Evolutionary conservation across 768 basidiomycete genomes (phyloP).

Genomic region (Kwoniella sp.): DNA sequence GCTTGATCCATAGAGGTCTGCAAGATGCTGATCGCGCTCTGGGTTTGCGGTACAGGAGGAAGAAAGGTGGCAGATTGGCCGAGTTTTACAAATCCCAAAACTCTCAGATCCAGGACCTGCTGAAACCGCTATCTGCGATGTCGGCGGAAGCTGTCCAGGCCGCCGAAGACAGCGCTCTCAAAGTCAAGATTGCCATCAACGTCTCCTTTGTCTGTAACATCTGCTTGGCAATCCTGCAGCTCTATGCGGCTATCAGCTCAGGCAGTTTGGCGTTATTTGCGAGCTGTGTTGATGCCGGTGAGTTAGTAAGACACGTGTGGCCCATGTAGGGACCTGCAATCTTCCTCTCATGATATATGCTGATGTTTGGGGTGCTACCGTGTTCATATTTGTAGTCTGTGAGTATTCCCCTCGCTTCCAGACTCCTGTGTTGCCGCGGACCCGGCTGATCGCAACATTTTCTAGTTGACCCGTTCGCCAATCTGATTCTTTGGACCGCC

Average conservation of each 20-base stretch:
- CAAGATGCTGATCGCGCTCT: background rate
- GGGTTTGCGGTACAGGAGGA: slow-evolving; percentile 25
- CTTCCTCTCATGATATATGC: too few relatives aligned
- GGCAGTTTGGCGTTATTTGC: slow-evolving; percentile 82
- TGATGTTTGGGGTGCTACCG: slow-evolving; percentile 11
- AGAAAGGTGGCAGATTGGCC: slow-evolving; percentile 51
- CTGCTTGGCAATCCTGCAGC: slow-evolving; percentile 60
- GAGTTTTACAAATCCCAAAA: slow-evolving; percentile 55
- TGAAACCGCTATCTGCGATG: slow-evolving; percentile 89
- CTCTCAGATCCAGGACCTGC: slow-evolving; percentile 72
- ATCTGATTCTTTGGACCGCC: slow-evolving; percentile 64
- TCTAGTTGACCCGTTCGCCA: slow-evolving; percentile 57
- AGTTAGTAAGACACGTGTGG: slow-evolving; percentile 6
- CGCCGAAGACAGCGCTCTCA: slow-evolving; percentile 67
- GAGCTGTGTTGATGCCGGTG: slow-evolving; percentile 81
- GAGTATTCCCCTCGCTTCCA: slow-evolving; percentile 1
- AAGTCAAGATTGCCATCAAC: slow-evolving; percentile 88
- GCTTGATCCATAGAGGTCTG: too few relatives aligned
- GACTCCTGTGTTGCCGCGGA: too few relatives aligned
- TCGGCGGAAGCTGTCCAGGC: slow-evolving; percentile 76
- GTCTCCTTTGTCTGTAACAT: slow-evolving; percentile 80
- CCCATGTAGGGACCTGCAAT: too few relatives aligned
- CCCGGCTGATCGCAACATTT: too few relatives aligned
- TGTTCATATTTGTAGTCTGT: slow-evolving; percentile 21
- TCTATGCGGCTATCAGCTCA: slow-evolving; percentile 89